phyloP scores from a whole-genome alignment of 2,329 filamentous ascomycete species.

The Metarhizium sp. region DNA sequence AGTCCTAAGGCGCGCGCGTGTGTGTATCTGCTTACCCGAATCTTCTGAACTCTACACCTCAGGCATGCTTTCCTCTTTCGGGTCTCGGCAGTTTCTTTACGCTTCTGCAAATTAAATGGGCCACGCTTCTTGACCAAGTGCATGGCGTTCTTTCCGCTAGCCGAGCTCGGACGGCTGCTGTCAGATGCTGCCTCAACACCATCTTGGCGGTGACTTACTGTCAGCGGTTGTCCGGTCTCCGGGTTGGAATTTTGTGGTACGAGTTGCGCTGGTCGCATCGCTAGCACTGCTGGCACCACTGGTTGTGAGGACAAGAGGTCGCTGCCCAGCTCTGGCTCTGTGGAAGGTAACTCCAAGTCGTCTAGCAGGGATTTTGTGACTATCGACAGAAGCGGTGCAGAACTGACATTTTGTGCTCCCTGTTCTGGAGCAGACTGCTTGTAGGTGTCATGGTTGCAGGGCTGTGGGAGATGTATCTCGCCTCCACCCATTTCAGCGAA shows the following conservation, averaged over 20 bases:
- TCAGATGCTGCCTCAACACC: neutral
- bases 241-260: neutral
- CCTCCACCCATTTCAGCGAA: constrained; percentile 3
- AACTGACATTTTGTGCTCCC: neutral
- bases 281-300: neutral
- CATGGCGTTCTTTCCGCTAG: neutral
- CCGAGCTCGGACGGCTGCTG: neutral
- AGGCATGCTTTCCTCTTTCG: constrained; percentile 30
- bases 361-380: neutral
- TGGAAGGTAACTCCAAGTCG: neutral
- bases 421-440: neutral
- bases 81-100: constrained; percentile 25
- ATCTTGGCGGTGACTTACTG: neutral
- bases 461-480: neutral
- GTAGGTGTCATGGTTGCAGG: neutral
- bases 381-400: neutral
- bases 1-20: neutral
- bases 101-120: constrained; percentile 15
- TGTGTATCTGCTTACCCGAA: constrained; percentile 25
- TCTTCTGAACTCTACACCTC: constrained; percentile 34
- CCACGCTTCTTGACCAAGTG: neutral
- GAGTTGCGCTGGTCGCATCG: neutral
- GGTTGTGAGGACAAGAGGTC: neutral
- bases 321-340: neutral
- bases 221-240: neutral